Base-by-base conservation (phyloP, 441 rosid genomes). In the Pelargonium myrrhifolium region DNA sequence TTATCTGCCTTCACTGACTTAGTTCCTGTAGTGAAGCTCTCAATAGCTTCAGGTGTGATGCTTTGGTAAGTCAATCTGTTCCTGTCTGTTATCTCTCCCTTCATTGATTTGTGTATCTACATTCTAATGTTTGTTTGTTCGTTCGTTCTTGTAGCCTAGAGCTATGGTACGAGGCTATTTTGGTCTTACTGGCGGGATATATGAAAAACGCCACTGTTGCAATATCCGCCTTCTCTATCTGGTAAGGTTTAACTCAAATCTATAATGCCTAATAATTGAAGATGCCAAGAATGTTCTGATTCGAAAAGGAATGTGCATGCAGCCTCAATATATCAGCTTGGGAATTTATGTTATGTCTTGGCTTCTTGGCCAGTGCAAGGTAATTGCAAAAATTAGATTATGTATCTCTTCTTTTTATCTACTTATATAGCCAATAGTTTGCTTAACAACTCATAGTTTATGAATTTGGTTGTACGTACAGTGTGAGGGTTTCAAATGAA, bases 401-500 rank as follows among this genome's bases (percentile, higher is more conserved):
- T 49, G 0, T 18, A 20, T 45, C 26, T 56, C 15, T n/a, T 45
- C 35, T 10, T 10, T 31, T 3, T 35, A n/a, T 1, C 0, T 9
- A 3, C 1, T 39, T 4, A 22, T 18, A 20, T 65, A n/a, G 9
- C 8, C 59, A 17, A 53, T 53, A 4, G 22, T 10, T 53, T 17
- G 15, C 9, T 0, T 22, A n/a, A n/a, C 35, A 17, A 53, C 20
- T 56, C 11, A 3, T 47, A 61, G 14, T 42, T 21, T 35, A 14
- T 43, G 14, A 18, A 2, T 55, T 56, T 17, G 3, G 10, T 9
- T 39, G n/a, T n/a, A n/a, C n/a, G 1, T 1, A 0, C 72, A 90
- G 94, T 1, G 96, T 85, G 20, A 66, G 97, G 51, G 89, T 90
- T 39, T 85, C 94, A 26, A 90, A 90, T 66, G 94, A 85, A 77